Conservation (phyloP, 2,329 filamentous ascomycete genomes). For the Zalaria obscura region DNA sequence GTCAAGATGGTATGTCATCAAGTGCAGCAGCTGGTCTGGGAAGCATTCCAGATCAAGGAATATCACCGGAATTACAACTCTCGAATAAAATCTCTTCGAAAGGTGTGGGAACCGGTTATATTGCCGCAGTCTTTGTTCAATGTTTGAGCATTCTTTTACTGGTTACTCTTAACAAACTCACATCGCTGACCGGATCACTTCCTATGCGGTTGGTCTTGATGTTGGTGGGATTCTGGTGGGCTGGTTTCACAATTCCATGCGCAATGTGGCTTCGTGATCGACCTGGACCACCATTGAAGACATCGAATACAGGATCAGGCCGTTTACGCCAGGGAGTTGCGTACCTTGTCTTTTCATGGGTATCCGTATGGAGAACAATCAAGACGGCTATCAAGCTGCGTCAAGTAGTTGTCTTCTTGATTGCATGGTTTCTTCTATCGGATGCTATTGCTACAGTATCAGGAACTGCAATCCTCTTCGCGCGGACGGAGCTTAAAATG, state of each 20-base stretch:
- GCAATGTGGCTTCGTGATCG: slow-evolving; percentile 71
- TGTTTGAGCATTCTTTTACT: slow-evolving; percentile 63
- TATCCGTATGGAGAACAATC: slow-evolving; percentile 64
- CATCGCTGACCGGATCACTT: slow-evolving; percentile 58
- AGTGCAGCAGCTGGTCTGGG: slow-evolving; percentile 2
- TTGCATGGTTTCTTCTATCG: slow-evolving; percentile 81
- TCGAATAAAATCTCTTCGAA: slow-evolving; percentile 78
- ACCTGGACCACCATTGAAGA: slow-evolving; percentile 62
- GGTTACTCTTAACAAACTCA: slow-evolving; percentile 34
- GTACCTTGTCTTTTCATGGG: slow-evolving; percentile 72
- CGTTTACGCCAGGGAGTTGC: slow-evolving; percentile 17
- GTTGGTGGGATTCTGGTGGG: slow-evolving; percentile 78
- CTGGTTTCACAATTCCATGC: slow-evolving; percentile 69
- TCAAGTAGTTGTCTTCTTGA: slow-evolving; percentile 63
- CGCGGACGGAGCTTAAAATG: slow-evolving; percentile 83
- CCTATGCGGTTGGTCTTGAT: slow-evolving; percentile 71
- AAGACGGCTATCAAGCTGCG: slow-evolving; percentile 53
- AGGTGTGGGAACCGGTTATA: slow-evolving; percentile 82
- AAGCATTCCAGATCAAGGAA: slow-evolving; percentile 11
- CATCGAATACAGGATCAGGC: background rate
- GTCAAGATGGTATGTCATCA: no score
- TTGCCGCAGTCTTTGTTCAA: slow-evolving; percentile 68
- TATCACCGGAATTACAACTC: slow-evolving; percentile 52
- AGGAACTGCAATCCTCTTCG: slow-evolving; percentile 86
- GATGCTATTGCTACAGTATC: slow-evolving; percentile 88